Conservation (phyloP, 2,329 filamentous ascomycete genomes). For the Bipolaris bicolor region DNA sequence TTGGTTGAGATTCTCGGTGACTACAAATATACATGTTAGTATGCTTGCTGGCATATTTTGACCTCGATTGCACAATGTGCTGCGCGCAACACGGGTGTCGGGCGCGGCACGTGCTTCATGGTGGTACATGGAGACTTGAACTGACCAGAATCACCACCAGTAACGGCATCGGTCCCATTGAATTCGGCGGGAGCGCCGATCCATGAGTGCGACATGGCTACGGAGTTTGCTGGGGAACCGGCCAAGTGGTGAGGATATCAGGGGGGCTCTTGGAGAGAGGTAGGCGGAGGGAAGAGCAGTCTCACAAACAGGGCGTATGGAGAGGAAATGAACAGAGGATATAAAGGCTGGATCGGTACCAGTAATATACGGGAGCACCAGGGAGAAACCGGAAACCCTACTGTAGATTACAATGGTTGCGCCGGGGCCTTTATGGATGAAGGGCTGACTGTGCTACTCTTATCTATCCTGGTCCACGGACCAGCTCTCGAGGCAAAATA, state of each 20-base stretch:
- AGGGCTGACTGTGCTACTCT: constrained; percentile 43
- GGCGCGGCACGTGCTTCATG: constrained; percentile 28
- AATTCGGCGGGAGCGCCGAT: constrained; percentile 53
- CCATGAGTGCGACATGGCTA: constrained; percentile 57
- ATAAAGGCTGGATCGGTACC: constrained; percentile 29
- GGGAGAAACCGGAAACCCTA: constrained; percentile 42
- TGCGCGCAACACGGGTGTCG: constrained; percentile 13
- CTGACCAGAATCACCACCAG: constrained; percentile 81
- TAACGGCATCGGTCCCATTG: constrained; percentile 63
- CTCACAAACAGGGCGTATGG: constrained; percentile 21
- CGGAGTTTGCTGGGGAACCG: constrained; percentile 17
- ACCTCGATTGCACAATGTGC: background rate
- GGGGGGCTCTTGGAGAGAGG: constrained; percentile 1
- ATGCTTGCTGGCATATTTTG: background rate
- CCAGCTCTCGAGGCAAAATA: constrained; percentile 44
- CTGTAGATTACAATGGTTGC: constrained; percentile 36
- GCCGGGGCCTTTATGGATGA: constrained; percentile 44
- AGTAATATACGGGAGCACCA: constrained; percentile 41
- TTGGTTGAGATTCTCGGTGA: constrained; percentile 87
- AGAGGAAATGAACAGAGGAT: constrained; percentile 15
- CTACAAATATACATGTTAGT: constrained; percentile 55
- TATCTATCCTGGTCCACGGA: constrained; percentile 48
- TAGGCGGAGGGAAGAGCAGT: constrained; percentile 11
- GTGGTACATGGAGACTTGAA: constrained; percentile 33
- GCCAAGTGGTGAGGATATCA: constrained; percentile 15